Base-by-base conservation (phyloP, 1,139 yeast species). In the Kodamaea arcana region DNA sequence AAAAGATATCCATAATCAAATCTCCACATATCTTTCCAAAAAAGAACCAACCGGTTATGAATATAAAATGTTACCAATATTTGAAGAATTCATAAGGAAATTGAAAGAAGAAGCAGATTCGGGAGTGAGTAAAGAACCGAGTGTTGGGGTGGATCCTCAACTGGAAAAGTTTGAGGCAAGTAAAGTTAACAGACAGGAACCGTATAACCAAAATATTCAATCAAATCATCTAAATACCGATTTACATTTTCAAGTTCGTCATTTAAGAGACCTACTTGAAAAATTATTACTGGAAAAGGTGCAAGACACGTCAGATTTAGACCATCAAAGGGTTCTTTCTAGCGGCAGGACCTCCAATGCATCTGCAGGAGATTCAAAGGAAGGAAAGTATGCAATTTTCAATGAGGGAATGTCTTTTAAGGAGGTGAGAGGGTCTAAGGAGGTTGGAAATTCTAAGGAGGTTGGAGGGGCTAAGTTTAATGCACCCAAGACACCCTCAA, bases 21-120 rank as follows among this genome's bases (percentile, higher is more conserved):
- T 24, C 15, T 21, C 31, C 14, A 15, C 21, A 12, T 28, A 22
- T 27, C 22, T 33, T 23, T 14, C 24, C 15, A 24, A 27, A 11
- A 15, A 17, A 12, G 12, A 7, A 8, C 17, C 15, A 4, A 25
- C 15, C 14, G n/a, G 9, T 14, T 13, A 29, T 12, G 17, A 27
- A 11, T 31, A 35, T 24, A 30, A 29, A 14, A 17, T 37, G 24
- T 32, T 41, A 8, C 40, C 43, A 8, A 25, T 32, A 6, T 40
- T 41, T 29, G 38, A 41, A 23, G 41, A 41, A 21, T 27, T 41
- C 5, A 37, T 41, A 15, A 30, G 32, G 10, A 33, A 33, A 10
- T 33, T 39, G 37, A 37, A 36, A 23, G 29, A 30, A 3, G 35
- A 33, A 14, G 18, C 10, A 24, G 22, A 12, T n/a, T 15, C 16